These are phyloP conservation scores for Termitomyces sp. DNA, from an alignment of 768 basidiomycete genomes.

Conservation along the genomic window DNA sequence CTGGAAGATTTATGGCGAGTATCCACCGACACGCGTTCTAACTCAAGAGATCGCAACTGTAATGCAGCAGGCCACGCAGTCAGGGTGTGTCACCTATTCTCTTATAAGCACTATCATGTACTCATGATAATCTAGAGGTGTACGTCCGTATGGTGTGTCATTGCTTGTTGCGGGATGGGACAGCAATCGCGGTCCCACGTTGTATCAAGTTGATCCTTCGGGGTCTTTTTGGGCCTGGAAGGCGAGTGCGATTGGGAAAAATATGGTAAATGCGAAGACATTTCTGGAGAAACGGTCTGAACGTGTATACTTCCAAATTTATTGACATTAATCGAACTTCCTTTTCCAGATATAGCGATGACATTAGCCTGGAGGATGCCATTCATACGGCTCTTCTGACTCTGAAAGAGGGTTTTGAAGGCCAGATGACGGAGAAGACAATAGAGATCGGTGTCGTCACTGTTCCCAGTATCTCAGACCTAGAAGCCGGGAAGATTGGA, in stretches of 20 bases:
- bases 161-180: constrained; percentile 98
- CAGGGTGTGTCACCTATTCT: constrained; percentile 59
- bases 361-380: constrained; percentile 97
- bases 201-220: constrained; percentile 99
- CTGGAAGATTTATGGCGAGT: constrained; percentile 99
- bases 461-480: constrained; percentile 67
- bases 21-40: constrained; percentile 92
- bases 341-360: constrained; percentile 86
- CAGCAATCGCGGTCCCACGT: constrained; percentile 84
- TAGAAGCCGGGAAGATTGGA: constrained; percentile 67
- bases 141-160: constrained; percentile 98
- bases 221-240: constrained; percentile 99
- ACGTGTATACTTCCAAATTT: constrained; percentile 10
- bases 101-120: constrained; percentile 13
- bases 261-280: constrained; percentile 99
- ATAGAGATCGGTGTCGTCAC: constrained; percentile 98
- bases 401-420: constrained; percentile 98
- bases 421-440: constrained; percentile 99
- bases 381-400: constrained; percentile 98
- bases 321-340: constrained; percentile 13
- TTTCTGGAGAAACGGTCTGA: constrained; percentile 91
- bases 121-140: constrained; percentile 62
- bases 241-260: constrained; percentile 98
- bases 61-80: constrained; percentile 99
- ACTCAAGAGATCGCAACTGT: constrained; percentile 97